A percentile compares a stretch with the other conserved stretches of the same genome.
Conservation (phyloP, 768 basidiomycete species). For the Amanita molliuscula region DNA sequence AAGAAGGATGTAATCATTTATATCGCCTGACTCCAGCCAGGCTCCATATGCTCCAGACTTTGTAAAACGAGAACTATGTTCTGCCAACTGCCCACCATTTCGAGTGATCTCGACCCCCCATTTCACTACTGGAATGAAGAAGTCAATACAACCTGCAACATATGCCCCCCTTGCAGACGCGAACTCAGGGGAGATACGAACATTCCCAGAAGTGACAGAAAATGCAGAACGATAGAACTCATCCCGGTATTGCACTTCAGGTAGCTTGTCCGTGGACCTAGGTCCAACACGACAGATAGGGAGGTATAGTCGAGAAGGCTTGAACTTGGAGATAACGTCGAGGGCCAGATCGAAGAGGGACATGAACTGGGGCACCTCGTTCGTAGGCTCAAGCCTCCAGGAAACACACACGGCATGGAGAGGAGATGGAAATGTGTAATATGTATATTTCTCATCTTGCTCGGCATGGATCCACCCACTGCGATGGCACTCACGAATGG, state of each 20-base stretch:
- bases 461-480: constrained; percentile 4
- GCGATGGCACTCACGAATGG: constrained; percentile 1
- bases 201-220: constrained; percentile 1
- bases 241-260: constrained; percentile 9
- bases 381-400: not conserved
- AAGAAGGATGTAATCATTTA: constrained; percentile 11
- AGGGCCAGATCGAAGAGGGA: not conserved
- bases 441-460: not conserved
- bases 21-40: constrained; percentile 5
- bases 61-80: constrained; percentile 8
- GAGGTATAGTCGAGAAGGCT: constrained; percentile 5
- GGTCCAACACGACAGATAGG: constrained; percentile 1
- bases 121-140: constrained; percentile 10
- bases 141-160: constrained; percentile 9
- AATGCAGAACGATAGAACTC: constrained; percentile 9
- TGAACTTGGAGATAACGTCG: not conserved
- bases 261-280: constrained; percentile 2
- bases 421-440: constrained; percentile 4
- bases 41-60: constrained; percentile 7
- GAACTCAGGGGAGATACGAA: constrained; percentile 6
- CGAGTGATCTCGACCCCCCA: constrained; percentile 12
- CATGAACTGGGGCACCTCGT: not conserved
- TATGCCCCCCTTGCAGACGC: not conserved
- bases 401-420: not conserved
- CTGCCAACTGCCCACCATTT: constrained; percentile 7